Conservation (phyloP, 805 yeast genomes). For the Wickerhamomyces queroliae region DNA sequence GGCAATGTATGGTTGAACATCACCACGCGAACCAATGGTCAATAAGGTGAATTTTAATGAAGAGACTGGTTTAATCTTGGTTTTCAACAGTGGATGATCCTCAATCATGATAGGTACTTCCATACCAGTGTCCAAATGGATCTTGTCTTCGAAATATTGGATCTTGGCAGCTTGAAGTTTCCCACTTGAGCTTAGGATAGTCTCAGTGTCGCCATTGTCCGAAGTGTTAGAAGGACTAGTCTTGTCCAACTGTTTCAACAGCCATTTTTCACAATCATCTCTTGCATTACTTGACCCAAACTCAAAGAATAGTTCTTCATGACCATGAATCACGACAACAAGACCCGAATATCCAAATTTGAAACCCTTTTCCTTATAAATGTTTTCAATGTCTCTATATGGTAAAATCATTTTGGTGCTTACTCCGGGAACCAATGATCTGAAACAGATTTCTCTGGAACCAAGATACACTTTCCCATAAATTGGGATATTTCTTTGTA, state of each 20-base stretch:
- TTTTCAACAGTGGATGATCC: constrained; percentile 50
- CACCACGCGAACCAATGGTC: constrained; percentile 95
- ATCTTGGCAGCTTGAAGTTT: constrained; percentile 51
- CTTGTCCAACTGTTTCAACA: constrained; percentile 46
- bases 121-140: constrained; percentile 52
- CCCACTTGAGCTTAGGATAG: constrained; percentile 14
- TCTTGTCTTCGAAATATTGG: constrained; percentile 60
- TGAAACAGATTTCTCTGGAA: constrained; percentile 62
- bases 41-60: constrained; percentile 58
- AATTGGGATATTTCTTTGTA: constrained; percentile 66
- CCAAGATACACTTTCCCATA: constrained; percentile 84
- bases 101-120: constrained; percentile 67
- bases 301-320: constrained; percentile 73
- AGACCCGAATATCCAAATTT: constrained; percentile 68
- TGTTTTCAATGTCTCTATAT: constrained; percentile 61
- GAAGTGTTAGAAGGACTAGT: constrained; percentile 17
- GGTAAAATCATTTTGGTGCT: constrained; percentile 83
- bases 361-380: constrained; percentile 61
- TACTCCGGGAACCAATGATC: constrained; percentile 74
- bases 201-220: constrained; percentile 11
- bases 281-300: constrained; percentile 59
- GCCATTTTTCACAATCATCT: constrained; percentile 62
- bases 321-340: constrained; percentile 63
- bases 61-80: constrained; percentile 46
- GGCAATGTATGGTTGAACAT: constrained; percentile 94